Percentiles rank a stretch among this genome's conserved stretches.
Conservation (phyloP, 1,284 basidiomycete genomes). For the Trametes versicolor region DNA sequence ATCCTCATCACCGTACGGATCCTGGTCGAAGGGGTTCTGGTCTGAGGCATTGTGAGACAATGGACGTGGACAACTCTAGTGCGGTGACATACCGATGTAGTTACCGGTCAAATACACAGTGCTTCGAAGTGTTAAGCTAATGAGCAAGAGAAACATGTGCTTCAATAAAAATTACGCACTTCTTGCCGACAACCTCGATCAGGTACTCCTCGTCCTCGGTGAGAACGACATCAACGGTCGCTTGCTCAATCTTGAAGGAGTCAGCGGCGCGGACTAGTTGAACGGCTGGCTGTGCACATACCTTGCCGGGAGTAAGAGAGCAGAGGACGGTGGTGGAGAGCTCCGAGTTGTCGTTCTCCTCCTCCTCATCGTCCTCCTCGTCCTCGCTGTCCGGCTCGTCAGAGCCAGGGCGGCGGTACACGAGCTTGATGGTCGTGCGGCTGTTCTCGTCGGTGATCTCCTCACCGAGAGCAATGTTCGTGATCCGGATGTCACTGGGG, state of each 20-base stretch:
- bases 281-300: conserved; percentile 43
- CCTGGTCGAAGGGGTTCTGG: conserved; percentile 58
- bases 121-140: conserved; percentile 50
- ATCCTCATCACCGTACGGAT: conserved; percentile 57
- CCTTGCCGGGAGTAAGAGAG: conserved; percentile 79
- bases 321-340: conserved; percentile 63
- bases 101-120: conserved; percentile 90
- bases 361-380: conserved; percentile 52
- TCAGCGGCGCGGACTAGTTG: neutral
- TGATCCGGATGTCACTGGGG: conserved; percentile 81
- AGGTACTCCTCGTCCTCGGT: conserved; percentile 74
- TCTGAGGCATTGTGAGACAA: conserved; percentile 47
- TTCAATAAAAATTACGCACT: conserved; percentile 59
- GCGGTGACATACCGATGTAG: conserved; percentile 73
- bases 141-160: neutral
- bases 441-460: conserved; percentile 70
- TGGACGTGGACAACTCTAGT: neutral
- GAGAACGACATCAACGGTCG: conserved; percentile 79
- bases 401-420: conserved; percentile 59
- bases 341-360: conserved; percentile 39
- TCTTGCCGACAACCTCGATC: conserved; percentile 87
- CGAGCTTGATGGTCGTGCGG: conserved; percentile 84
- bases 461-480: conserved; percentile 86
- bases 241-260: conserved; percentile 78
- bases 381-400: conserved; percentile 63